These are phyloP conservation scores for Dendrocalamus latiflorus DNA, from an alignment of 202 grass and related monocot species.

Conservation along the genomic window DNA sequence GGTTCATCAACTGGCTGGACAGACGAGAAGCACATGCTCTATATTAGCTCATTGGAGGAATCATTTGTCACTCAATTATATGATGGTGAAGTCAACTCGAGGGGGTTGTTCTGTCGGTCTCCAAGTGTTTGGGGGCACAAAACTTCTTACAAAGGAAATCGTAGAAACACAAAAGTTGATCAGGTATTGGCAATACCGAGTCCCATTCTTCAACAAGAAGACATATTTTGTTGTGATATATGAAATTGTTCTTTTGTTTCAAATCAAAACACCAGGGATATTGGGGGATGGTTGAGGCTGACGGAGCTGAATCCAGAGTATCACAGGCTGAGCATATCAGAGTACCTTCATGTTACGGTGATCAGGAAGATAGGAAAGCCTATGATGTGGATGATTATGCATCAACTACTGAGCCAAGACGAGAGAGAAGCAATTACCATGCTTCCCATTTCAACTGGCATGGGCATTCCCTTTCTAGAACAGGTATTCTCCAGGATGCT, in stretches of 20 bases:
- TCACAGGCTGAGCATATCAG: background rate
- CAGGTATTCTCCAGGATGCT: constrained; percentile 14
- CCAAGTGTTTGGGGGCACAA: constrained; percentile 21
- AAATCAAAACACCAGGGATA: constrained; percentile 23
- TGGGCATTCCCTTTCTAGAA: constrained; percentile 22
- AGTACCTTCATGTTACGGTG: constrained; percentile 28
- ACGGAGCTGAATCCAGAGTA: constrained; percentile 26
- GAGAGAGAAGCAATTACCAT: constrained; percentile 5
- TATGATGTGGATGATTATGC: constrained; percentile 27
- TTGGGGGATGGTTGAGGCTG: constrained; percentile 22
- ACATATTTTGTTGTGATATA: background rate
- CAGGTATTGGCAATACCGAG: constrained; percentile 32
- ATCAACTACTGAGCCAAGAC: constrained; percentile 32
- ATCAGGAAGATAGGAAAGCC: too few species aligned
- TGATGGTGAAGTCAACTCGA: constrained; percentile 22
- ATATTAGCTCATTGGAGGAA: constrained; percentile 66
- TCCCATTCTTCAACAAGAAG: background rate
- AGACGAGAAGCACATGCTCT: constrained; percentile 67
- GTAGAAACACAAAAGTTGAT: constrained; percentile 28
- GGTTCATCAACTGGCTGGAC: constrained; percentile 64
- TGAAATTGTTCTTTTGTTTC: constrained; percentile 4
- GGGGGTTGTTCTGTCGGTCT: constrained; percentile 22
- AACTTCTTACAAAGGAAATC: constrained; percentile 27
- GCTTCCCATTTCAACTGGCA: background rate
- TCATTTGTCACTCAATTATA: constrained; percentile 74